Evolutionary conservation across 1,284 basidiomycete genomes (phyloP).

Genomic region (Cryptococcus sp.): DNA sequence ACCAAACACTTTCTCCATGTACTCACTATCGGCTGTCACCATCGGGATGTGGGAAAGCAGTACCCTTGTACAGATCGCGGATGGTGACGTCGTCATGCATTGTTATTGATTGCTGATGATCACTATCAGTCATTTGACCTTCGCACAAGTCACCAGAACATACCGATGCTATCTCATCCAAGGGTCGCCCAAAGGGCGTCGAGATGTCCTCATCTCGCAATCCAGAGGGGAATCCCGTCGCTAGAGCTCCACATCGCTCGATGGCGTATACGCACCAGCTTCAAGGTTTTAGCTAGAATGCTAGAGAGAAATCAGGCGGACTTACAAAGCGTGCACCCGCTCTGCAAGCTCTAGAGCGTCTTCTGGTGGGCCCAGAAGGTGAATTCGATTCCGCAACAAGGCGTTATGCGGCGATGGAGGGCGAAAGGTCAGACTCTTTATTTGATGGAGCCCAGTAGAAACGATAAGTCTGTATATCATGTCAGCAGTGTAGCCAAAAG

Average conservation of each 20-base stretch:
- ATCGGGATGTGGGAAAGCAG: slow-evolving; percentile 17
- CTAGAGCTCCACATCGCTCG: slow-evolving; percentile 41
- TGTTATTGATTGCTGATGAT: slow-evolving; percentile 31
- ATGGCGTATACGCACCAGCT: slow-evolving; percentile 47
- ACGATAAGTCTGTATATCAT: slow-evolving; percentile 27
- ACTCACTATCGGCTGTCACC: slow-evolving; percentile 39
- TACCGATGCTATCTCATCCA: slow-evolving; percentile 41
- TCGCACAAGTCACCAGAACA: not conserved
- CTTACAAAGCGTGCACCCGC: slow-evolving; percentile 47
- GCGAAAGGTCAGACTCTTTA: slow-evolving; percentile 32
- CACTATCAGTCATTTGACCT: not conserved
- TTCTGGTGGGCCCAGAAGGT: slow-evolving; percentile 43
- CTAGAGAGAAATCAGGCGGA: not conserved
- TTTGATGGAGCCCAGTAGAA: slow-evolving; percentile 48
- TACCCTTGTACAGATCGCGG: slow-evolving; percentile 37
- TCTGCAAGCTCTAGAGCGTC: slow-evolving; percentile 49
- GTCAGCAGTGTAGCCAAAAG: slow-evolving; percentile 1
- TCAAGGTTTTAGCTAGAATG: not conserved
- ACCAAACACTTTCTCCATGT: not conserved
- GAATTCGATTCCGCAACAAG: slow-evolving; percentile 37
- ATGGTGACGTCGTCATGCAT: slow-evolving; percentile 41
- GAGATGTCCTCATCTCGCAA: slow-evolving; percentile 44
- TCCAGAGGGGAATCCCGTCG: slow-evolving; percentile 42
- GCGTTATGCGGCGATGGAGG: slow-evolving; percentile 27
- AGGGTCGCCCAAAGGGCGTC: slow-evolving; percentile 42